These are phyloP conservation scores for Barbarea vulgaris DNA, from an alignment of 345 rosid genomes.

Conservation along the genomic window DNA sequence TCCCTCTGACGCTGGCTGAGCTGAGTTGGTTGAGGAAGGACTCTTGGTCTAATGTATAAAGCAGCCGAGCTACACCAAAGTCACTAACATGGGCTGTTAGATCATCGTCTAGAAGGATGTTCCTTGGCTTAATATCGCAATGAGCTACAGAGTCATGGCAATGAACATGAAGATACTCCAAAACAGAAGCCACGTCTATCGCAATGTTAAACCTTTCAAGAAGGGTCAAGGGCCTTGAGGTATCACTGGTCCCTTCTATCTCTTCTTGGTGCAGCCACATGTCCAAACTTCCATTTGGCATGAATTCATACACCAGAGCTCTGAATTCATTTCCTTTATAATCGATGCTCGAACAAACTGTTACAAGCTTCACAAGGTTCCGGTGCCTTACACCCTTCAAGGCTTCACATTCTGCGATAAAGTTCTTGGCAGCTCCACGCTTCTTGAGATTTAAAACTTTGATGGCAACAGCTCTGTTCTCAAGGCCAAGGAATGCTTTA, in stretches of 20 bases:
- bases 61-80: slow-evolving; percentile 27
- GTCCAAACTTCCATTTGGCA: background rate
- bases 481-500: background rate
- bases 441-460: background rate
- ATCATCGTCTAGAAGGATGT: slow-evolving; percentile 22
- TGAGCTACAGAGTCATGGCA: background rate
- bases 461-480: background rate
- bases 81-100: slow-evolving; percentile 35
- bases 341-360: background rate
- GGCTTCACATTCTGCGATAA: background rate
- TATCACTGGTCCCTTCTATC: background rate
- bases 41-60: background rate
- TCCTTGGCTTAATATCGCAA: slow-evolving; percentile 24
- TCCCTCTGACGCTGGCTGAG: background rate
- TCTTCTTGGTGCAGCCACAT: background rate
- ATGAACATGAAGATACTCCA: background rate
- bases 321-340: background rate
- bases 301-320: background rate
- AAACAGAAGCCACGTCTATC: background rate
- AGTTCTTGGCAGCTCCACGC: background rate
- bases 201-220: background rate
- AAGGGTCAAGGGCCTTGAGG: background rate
- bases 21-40: background rate
- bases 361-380: background rate
- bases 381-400: background rate